These are phyloP conservation scores for Ceratocystis lukuohia DNA, from an alignment of 2,329 filamentous ascomycete genomes.

Conservation along the genomic window DNA sequence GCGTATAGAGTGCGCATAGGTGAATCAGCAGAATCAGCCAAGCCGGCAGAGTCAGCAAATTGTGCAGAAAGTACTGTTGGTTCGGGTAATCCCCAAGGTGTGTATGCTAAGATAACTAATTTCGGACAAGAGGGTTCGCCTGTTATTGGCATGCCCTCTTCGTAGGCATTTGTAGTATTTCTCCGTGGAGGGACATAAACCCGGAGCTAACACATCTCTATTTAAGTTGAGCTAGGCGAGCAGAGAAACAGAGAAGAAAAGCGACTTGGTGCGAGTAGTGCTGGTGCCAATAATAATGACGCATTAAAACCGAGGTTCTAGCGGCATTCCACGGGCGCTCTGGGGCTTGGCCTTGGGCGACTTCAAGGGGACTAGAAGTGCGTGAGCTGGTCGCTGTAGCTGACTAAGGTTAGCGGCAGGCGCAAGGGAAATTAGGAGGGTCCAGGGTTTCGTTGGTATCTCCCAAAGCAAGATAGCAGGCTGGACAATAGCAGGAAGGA, in stretches of 20 bases:
- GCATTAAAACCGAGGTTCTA: conserved; percentile 1
- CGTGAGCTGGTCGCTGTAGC: background rate
- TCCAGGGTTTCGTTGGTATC: background rate
- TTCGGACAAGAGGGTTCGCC: too few species aligned
- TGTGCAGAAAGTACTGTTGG: too few species aligned
- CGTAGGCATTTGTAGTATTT: too few species aligned
- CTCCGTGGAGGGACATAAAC: too few species aligned
- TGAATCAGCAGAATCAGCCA: background rate
- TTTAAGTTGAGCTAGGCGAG: background rate
- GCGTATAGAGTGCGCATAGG: background rate
- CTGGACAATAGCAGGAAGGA: too few species aligned
- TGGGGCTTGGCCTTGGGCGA: background rate
- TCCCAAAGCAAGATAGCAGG: background rate
- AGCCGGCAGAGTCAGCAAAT: too few species aligned
- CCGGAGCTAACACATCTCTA: background rate
- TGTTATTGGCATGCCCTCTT: too few species aligned
- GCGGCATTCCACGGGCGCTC: conserved; percentile 8
- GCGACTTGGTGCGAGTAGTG: background rate
- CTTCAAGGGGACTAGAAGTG: background rate
- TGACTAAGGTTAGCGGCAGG: background rate
- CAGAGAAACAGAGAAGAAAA: too few species aligned
- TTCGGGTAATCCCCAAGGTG: too few species aligned
- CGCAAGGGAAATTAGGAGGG: background rate
- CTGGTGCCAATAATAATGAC: background rate
- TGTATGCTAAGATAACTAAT: too few species aligned